Base-by-base conservation (phyloP, 371 early-diverging fungal genomes). In the Lichtheimia corymbifera region DNA sequence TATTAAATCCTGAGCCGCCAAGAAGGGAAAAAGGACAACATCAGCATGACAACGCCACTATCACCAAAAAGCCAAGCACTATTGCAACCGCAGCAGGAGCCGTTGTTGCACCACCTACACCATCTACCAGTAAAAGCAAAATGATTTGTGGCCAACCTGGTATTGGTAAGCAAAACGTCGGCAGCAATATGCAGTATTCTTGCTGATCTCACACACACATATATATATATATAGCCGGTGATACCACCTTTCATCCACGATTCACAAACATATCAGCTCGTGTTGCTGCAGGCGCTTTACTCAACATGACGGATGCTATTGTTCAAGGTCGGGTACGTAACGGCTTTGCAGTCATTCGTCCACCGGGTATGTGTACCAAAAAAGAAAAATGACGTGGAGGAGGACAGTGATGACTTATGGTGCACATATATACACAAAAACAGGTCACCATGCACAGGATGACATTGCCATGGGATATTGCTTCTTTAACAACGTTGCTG, bases 401-500 rank as follows among this genome's bases (percentile, higher is more conserved):
- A 41, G 25, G 22, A 53, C 61, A 53, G 50, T 44, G 44, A 30
- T 15, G 20, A 17, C 18, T 15, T 17, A 9, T 28, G 28, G 28
- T 28, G n/a, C 28, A 47, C 18, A 47, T 15, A 15, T 5, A 13
- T 13, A 13, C n/a, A 30, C 24, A 53, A 25, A 15, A 15, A 53
- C 57, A 73, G 76, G 79, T 3, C 88, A 88, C 66, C 88, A 88
- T 61, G 85, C 88, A 17, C 86, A 87, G 66, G 74, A 78, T 44
- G 80, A 84, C 55, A 70, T 70, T 40, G 86, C 82, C 15, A 88
- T 84, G 88, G 88, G 88, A 6, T 88, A 81, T 64, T 88, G 88
- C 52, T 82, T 84, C 47, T 86, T 80, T 65, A 88, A 88, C 59
- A 88, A 87, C 61, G 86, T 85, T 14, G 88, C 85, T 22, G 82